Evolutionary conservation across 1,284 basidiomycete species (phyloP).

Genomic region (Testicularia cyperi): DNA sequence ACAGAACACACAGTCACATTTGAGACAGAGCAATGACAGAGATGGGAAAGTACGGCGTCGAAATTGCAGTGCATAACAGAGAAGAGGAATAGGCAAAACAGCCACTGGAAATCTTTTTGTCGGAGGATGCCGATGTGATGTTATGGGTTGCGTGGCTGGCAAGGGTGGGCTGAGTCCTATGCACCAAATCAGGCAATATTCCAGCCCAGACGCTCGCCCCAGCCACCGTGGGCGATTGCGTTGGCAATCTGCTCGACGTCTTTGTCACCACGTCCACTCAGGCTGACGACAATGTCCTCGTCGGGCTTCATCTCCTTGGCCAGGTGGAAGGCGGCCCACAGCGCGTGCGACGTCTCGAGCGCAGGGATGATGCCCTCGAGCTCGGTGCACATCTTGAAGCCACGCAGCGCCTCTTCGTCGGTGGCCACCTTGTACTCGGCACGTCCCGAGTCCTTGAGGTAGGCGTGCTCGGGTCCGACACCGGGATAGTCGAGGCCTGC

Average conservation of each 20-base stretch:
- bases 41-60: too few relatives aligned
- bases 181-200: constrained; percentile 39
- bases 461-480: constrained; percentile 96
- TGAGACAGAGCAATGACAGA: too few relatives aligned
- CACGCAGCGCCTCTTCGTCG: constrained; percentile 87
- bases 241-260: constrained; percentile 89
- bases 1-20: too few relatives aligned
- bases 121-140: too few relatives aligned
- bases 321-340: constrained; percentile 84
- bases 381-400: constrained; percentile 88
- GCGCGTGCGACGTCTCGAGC: constrained; percentile 90
- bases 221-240: constrained; percentile 48
- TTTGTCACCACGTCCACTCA: constrained; percentile 81
- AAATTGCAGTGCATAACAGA: too few relatives aligned
- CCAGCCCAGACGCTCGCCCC: constrained; percentile 56
- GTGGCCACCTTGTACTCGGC: constrained; percentile 92
- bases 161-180: too few relatives aligned
- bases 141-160: too few relatives aligned
- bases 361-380: constrained; percentile 97
- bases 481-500: constrained; percentile 74
- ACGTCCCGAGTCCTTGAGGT: constrained; percentile 88
- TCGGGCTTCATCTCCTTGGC: constrained; percentile 84
- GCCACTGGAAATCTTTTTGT: too few relatives aligned
- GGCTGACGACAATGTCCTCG: constrained; percentile 75
- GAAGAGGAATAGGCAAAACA: too few relatives aligned